Percentiles rank a stretch among this genome's conserved stretches.
Conservation (phyloP, 176 grass and related monocot genomes). For the Oryza brachyantha region DNA sequence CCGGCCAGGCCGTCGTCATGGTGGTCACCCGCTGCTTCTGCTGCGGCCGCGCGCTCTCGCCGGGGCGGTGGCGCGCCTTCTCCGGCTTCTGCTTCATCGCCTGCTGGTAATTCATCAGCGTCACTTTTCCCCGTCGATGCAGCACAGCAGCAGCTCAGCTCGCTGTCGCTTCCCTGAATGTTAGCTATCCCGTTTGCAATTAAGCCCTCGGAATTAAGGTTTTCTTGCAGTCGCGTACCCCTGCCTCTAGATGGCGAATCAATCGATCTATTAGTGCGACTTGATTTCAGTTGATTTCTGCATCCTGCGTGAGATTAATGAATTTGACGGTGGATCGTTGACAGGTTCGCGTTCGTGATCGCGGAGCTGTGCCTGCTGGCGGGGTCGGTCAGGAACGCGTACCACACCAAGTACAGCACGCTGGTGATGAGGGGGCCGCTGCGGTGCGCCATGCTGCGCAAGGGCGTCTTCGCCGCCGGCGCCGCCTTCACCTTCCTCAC, state of each 20-base stretch:
- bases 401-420: conserved; percentile 70
- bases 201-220: not conserved
- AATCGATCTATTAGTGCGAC: not conserved
- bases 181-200: not conserved
- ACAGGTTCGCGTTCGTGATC: conserved; percentile 76
- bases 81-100: conserved; percentile 62
- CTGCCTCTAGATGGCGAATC: no score
- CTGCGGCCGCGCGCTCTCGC: conserved; percentile 63
- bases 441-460: conserved; percentile 55
- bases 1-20: conserved; percentile 57
- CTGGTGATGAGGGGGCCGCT: not conserved
- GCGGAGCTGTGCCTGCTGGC: conserved; percentile 90
- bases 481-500: conserved; percentile 90
- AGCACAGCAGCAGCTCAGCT: no score
- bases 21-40: conserved; percentile 67
- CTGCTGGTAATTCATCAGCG: conserved; percentile 50
- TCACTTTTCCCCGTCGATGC: not conserved
- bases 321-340: not conserved
- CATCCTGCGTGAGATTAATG: not conserved
- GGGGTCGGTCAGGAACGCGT: conserved; percentile 72
- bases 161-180: no score
- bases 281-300: no score
- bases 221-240: not conserved
- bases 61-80: conserved; percentile 51
- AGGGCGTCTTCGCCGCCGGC: conserved; percentile 83